phyloP scores from a whole-genome alignment of 2,329 filamentous ascomycete species.

The Colletotrichum neosansevieriae region DNA sequence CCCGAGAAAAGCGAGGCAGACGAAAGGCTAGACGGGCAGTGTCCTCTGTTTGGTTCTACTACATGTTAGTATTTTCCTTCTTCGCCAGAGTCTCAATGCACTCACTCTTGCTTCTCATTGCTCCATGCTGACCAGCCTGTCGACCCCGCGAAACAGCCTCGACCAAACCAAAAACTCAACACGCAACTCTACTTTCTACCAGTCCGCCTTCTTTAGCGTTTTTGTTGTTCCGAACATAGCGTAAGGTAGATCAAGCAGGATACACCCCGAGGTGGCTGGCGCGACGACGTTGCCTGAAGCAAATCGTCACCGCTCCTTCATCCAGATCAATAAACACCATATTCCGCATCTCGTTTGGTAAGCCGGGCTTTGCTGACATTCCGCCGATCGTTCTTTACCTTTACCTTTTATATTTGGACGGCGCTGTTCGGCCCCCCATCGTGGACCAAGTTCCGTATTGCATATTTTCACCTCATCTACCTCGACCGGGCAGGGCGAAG shows the following conservation, averaged over 20 bases:
- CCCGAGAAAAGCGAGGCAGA: background rate
- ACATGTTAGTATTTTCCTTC: constrained; percentile 4
- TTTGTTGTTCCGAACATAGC: constrained; percentile 2
- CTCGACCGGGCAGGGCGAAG: constrained; percentile 2
- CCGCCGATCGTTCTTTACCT: background rate
- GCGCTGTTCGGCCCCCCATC: background rate
- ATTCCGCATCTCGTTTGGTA: background rate
- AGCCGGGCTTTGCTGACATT: background rate
- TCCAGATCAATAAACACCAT: background rate
- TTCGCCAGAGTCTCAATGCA: background rate
- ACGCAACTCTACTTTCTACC: background rate
- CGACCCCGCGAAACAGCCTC: constrained; percentile 24
- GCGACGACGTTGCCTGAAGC: background rate
- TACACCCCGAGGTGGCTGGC: constrained; percentile 6
- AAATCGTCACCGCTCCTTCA: background rate
- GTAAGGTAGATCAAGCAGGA: background rate
- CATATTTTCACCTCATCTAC: background rate
- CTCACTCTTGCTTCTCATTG: background rate
- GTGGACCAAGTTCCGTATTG: background rate
- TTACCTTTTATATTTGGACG: no score
- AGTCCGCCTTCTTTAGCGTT: background rate
- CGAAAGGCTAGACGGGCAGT: background rate
- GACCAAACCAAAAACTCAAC: constrained; percentile 36
- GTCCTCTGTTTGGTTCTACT: background rate
- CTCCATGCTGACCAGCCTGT: background rate